phyloP scores from a whole-genome alignment of 257 asterid species.

The Solanum pimpinellifolium region DNA sequence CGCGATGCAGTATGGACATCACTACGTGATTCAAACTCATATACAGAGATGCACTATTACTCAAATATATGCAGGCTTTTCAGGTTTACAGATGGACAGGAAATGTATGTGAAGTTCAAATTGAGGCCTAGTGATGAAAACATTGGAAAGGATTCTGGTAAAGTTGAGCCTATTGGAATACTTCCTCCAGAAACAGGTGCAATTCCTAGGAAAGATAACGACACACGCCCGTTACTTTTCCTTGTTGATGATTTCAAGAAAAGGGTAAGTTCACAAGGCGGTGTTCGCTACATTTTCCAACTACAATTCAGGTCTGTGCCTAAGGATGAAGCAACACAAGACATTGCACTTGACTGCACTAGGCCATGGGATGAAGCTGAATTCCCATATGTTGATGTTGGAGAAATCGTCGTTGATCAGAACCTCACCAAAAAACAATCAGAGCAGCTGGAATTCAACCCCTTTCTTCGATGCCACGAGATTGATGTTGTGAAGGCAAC shows the following conservation, averaged over 20 bases:
- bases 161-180: conserved; percentile 63
- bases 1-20: conserved; percentile 85
- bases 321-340: conserved; percentile 36
- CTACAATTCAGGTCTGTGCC: conserved; percentile 51
- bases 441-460: conserved; percentile 69
- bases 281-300: conserved; percentile 62
- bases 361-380: conserved; percentile 65
- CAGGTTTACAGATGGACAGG: conserved; percentile 59
- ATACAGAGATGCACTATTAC: conserved; percentile 54
- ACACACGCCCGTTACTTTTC: conserved; percentile 61
- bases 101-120: conserved; percentile 80
- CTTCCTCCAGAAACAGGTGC: conserved; percentile 96
- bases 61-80: conserved; percentile 75
- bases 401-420: conserved; percentile 45
- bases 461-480: conserved; percentile 53
- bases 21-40: conserved; percentile 50
- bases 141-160: conserved; percentile 49
- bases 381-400: conserved; percentile 50
- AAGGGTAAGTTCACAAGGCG: conserved; percentile 49
- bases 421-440: conserved; percentile 48
- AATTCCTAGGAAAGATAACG: conserved; percentile 49
- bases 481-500: conserved; percentile 65
- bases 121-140: conserved; percentile 50
- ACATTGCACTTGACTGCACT: conserved; percentile 65
- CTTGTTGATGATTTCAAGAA: conserved; percentile 62